These are phyloP conservation scores for Heliosperma pusillum DNA, from an alignment of 148 eudicot genomes.

Conservation along the genomic window DNA sequence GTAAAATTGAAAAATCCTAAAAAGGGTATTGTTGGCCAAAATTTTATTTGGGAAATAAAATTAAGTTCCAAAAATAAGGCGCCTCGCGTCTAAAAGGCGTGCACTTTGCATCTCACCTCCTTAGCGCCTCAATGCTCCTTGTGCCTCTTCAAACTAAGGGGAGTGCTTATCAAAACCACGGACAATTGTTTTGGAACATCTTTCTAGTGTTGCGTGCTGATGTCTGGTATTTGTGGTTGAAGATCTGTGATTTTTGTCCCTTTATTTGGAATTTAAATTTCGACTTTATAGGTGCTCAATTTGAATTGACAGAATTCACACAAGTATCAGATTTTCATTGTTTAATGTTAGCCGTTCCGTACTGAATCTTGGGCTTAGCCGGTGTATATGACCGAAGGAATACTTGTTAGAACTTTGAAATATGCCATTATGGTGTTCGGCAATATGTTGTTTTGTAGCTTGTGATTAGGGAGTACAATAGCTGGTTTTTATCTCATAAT, in stretches of 20 bases:
- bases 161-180: not conserved
- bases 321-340: not conserved
- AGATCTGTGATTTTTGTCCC: not conserved
- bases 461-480: not conserved
- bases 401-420: not conserved
- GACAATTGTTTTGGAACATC: not conserved
- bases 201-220: slow-evolving; percentile 1
- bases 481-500: no score
- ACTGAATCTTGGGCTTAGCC: not conserved
- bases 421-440: not conserved
- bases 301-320: no score
- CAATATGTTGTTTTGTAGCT: no score
- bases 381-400: not conserved
- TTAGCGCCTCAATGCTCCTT: no score
- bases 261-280: not conserved
- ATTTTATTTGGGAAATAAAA: no score
- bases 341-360: not conserved
- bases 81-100: no score
- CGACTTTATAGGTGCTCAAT: not conserved
- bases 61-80: no score
- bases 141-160: no score
- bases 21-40: no score
- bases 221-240: not conserved
- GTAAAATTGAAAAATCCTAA: no score
- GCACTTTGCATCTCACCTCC: no score